phyloP scores from a whole-genome alignment of 176 grass and related monocot genomes.

The Oryza coarctata region DNA sequence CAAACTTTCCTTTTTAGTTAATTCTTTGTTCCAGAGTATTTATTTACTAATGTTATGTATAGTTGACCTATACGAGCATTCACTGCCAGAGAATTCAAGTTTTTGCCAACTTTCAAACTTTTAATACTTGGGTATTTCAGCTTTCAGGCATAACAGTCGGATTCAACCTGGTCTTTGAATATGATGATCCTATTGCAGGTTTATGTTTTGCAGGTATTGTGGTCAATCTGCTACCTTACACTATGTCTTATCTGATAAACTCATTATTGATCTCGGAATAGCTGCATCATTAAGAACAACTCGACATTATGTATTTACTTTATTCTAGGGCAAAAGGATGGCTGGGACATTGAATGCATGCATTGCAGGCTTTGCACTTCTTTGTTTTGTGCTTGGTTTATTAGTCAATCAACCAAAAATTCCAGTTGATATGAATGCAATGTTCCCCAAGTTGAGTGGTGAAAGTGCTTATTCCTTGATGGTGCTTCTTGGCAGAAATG shows the following conservation, averaged over 20 bases:
- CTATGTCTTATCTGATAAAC: conserved; percentile 53
- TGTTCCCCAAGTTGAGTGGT: conserved; percentile 80
- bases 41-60: not conserved
- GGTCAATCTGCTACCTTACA: conserved; percentile 54
- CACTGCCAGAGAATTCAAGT: not conserved
- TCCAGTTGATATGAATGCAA: conserved; percentile 58
- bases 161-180: conserved; percentile 58
- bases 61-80: not conserved
- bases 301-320: conserved; percentile 10
- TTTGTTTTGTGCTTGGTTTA: conserved; percentile 75
- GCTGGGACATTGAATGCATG: conserved; percentile 42
- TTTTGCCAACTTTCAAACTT: conserved; percentile 1
- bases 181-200: conserved; percentile 42
- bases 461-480: conserved; percentile 84
- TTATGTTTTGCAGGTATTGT: conserved; percentile 48
- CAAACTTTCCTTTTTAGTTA: not conserved
- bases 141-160: conserved; percentile 66
- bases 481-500: conserved; percentile 78
- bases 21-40: not conserved
- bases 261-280: not conserved
- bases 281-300: not conserved
- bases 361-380: conserved; percentile 61
- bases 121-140: conserved; percentile 35
- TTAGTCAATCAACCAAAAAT: conserved; percentile 76
- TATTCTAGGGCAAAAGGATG: conserved; percentile 49